These are phyloP conservation scores for Rhizoclosmatium sp. DNA, from an alignment of 192 early-diverging fungal species.

Conservation along the genomic window DNA sequence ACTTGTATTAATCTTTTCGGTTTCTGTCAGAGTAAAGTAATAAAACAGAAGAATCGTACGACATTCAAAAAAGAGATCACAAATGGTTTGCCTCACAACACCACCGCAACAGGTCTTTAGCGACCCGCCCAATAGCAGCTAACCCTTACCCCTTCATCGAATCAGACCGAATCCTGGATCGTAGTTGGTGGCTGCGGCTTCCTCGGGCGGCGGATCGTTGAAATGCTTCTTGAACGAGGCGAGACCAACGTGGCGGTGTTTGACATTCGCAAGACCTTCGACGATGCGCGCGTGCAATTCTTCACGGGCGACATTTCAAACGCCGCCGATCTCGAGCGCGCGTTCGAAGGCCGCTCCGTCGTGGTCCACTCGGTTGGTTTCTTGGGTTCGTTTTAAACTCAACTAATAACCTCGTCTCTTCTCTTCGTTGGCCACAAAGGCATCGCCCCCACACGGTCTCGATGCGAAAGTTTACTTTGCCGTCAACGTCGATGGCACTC, in stretches of 20 bases:
- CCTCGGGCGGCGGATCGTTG: constrained; percentile 80
- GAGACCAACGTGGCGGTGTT: constrained; percentile 72
- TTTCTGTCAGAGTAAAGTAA: too few relatives aligned
- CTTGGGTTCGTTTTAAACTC: neutral
- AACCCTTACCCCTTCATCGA: too few relatives aligned
- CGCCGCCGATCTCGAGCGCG: constrained; percentile 57
- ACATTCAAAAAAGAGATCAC: neutral
- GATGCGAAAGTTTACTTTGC: constrained; percentile 75
- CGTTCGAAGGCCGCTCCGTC: constrained; percentile 68
- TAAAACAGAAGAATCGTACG: too few relatives aligned
- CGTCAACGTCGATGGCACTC: constrained; percentile 74
- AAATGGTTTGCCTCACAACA: neutral
- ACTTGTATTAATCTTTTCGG: too few relatives aligned
- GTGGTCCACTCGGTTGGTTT: constrained; percentile 79
- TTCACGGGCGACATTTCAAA: constrained; percentile 71
- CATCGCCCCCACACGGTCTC: constrained; percentile 82
- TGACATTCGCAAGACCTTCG: constrained; percentile 66
- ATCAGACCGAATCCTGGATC: constrained; percentile 30
- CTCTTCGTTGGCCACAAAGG: constrained; percentile 36
- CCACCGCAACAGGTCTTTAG: too few relatives aligned
- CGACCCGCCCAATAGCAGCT: too few relatives aligned
- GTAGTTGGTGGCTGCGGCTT: constrained; percentile 85
- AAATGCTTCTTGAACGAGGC: constrained; percentile 72
- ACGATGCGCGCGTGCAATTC: constrained; percentile 47
- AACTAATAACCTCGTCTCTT: neutral